Base-by-base conservation (phyloP, 2,329 filamentous ascomycete genomes). In the Davidsoniella australis region DNA sequence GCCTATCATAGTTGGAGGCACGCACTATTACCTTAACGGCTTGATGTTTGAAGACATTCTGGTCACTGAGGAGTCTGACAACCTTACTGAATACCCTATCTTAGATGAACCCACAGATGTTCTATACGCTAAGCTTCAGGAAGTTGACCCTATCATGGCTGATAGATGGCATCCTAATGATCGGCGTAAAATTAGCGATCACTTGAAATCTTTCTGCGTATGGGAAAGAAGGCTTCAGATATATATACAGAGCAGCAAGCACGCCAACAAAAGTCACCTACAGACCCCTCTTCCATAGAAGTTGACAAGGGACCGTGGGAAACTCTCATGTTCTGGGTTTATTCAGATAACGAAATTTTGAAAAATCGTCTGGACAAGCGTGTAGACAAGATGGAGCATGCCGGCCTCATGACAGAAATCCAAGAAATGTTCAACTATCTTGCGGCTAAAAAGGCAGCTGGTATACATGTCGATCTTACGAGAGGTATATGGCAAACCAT, bases 401-500 rank as follows among this genome's bases (percentile, higher is more conserved):
- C 57, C 1, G 72, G 70, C 0, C 66, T 77, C 8, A 63, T 71
- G 52, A 61, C 66, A 5, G 75, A 78, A 56, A 66, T 70, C 0
- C 60, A 60, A 20, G 60, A 68, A 45, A 63, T 78, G 41, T 66
- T 68, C 53, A 56, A 64, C 1, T 66, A 68, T 44, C 59, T 64
- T 3, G 41, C 36, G 3, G 43, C 44, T 10, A 50, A 50, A 24
- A 66, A 64, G 48, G 60, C 65, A 0, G 58, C 66, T 1, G 80
- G 77, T 0, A 62, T 68, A 1, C 55, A 63, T 0, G 64, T 91
- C 2, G 86, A 96, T 59, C 72, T 77, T 55, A 83, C 76, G 1
- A 78, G 80, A 48, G 93, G 91, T 0, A 93, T 98, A 41, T 98
- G 89, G 87, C 83, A 94, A 48, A 91, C 88, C 1, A 98, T 98